phyloP scores from a whole-genome alignment of 2,329 filamentous ascomycete genomes.

The Ophiostoma tasmaniense region DNA sequence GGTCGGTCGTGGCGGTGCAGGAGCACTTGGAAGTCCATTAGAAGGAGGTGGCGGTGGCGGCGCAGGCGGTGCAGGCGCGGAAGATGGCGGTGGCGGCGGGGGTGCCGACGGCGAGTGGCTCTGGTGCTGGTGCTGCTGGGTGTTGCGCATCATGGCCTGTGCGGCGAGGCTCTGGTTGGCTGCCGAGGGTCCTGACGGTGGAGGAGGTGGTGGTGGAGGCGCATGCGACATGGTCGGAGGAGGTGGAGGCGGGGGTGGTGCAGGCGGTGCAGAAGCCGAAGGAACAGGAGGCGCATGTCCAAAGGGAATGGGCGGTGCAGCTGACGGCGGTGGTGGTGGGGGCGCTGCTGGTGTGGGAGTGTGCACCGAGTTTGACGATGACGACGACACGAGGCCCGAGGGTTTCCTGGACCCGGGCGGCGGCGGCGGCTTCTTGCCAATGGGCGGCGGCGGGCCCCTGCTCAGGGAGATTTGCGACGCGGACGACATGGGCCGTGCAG shows the following conservation, averaged over 20 bases:
- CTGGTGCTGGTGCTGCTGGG: constrained; percentile 19
- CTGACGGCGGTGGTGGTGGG: constrained; percentile 17
- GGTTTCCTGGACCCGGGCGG: constrained; percentile 53
- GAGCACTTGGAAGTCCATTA: constrained; percentile 19
- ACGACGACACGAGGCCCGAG: constrained; percentile 27
- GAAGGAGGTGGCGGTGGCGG: constrained; percentile 12
- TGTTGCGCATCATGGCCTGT: constrained; percentile 33
- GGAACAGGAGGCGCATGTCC: constrained; percentile 31
- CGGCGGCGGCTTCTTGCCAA: constrained; percentile 66
- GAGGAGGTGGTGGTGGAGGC: constrained; percentile 31
- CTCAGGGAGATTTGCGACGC: constrained; percentile 39
- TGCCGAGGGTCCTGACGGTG: constrained; percentile 28
- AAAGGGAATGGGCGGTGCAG: constrained; percentile 31
- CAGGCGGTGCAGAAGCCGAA: constrained; percentile 36
- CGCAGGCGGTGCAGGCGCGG: constrained; percentile 27
- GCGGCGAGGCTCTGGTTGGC: constrained; percentile 31
- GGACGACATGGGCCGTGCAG: constrained; percentile 50
- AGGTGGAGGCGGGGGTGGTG: constrained; percentile 26
- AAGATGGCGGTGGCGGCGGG: constrained; percentile 22
- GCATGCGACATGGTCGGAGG: constrained; percentile 28
- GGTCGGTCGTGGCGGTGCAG: constrained; percentile 26
- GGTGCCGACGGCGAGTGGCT: constrained; percentile 23
- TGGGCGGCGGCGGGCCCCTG: constrained; percentile 65
- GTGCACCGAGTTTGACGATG: constrained; percentile 7
- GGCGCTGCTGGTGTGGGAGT: constrained; percentile 35